These are phyloP conservation scores for Podosphaera aphanis DNA, from an alignment of 2,329 filamentous ascomycete genomes.

Conservation along the genomic window DNA sequence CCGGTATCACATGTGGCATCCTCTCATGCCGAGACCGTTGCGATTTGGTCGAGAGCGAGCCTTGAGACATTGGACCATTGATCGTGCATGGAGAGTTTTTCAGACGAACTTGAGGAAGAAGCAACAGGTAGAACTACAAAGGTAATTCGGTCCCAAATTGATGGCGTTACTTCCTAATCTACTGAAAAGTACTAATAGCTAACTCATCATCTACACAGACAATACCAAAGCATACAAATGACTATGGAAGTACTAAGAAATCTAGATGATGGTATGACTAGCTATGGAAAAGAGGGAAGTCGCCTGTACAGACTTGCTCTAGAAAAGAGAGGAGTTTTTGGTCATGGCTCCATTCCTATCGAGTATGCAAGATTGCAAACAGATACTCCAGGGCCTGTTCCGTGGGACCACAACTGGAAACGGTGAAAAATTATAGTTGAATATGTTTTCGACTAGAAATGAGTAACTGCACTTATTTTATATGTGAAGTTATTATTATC, in stretches of 20 bases:
- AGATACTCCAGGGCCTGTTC: slow-evolving; percentile 50
- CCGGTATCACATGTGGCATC: slow-evolving; percentile 47
- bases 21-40: slow-evolving; percentile 49
- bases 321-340: slow-evolving; percentile 72
- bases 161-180: too few relatives aligned
- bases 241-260: slow-evolving; percentile 1
- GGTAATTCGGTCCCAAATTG: slow-evolving; percentile 17
- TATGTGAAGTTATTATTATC: too few relatives aligned
- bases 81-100: slow-evolving; percentile 78
- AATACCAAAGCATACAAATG: neutral
- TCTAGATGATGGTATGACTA: slow-evolving; percentile 17
- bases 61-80: slow-evolving; percentile 96
- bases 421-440: slow-evolving; percentile 18
- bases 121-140: slow-evolving; percentile 47
- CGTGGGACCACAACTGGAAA: slow-evolving; percentile 94
- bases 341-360: slow-evolving; percentile 52
- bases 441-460: too few relatives aligned
- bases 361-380: slow-evolving; percentile 76
- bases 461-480: too few relatives aligned
- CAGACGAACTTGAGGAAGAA: slow-evolving; percentile 41
- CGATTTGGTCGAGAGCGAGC: slow-evolving; percentile 70
- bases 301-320: slow-evolving; percentile 70
- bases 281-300: slow-evolving; percentile 27
- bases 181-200: neutral
- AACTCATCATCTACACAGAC: neutral